Percentiles rank a stretch among this genome's conserved stretches.
These are phyloP conservation scores for Cardamine resedifolia DNA, from an alignment of 345 rosid genomes.

Conservation along the genomic window DNA sequence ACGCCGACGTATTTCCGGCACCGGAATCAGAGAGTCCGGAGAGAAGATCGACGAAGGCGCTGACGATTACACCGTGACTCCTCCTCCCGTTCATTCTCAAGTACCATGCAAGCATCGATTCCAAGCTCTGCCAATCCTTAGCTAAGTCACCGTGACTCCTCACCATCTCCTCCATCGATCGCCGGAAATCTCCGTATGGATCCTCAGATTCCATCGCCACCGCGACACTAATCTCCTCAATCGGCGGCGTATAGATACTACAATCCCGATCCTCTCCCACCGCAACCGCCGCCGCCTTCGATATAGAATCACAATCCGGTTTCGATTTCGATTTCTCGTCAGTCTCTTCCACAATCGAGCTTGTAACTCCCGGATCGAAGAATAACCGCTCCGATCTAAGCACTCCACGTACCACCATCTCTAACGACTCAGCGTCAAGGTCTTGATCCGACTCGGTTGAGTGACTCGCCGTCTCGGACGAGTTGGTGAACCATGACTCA, in stretches of 20 bases:
- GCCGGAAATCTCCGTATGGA: slow-evolving; percentile 72
- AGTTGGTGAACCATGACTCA: slow-evolving; percentile 41
- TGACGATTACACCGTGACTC: slow-evolving; percentile 70
- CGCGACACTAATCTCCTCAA: slow-evolving; percentile 48
- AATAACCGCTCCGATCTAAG: slow-evolving; percentile 72
- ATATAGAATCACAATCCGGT: slow-evolving; percentile 28
- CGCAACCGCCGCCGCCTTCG: not conserved
- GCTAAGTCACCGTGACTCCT: slow-evolving; percentile 49
- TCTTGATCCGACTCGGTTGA: slow-evolving; percentile 39
- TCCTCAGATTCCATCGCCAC: slow-evolving; percentile 82
- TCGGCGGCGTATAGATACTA: slow-evolving; percentile 17
- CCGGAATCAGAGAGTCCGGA: slow-evolving; percentile 36
- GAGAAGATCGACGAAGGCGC: slow-evolving; percentile 82
- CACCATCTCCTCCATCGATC: slow-evolving; percentile 98
- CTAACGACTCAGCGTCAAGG: slow-evolving; percentile 45
- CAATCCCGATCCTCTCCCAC: slow-evolving; percentile 36
- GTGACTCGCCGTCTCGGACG: slow-evolving; percentile 41
- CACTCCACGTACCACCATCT: slow-evolving; percentile 57
- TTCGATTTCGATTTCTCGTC: slow-evolving; percentile 22
- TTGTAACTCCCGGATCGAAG: slow-evolving; percentile 72
- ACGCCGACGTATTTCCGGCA: slow-evolving; percentile 15
- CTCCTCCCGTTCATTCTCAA: slow-evolving; percentile 70
- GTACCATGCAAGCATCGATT: slow-evolving; percentile 80
- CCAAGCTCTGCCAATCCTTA: slow-evolving; percentile 73
- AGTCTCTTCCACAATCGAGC: slow-evolving; percentile 56